Conservation (phyloP, 345 rosid genomes). For the Rhizophora apiculata region DNA sequence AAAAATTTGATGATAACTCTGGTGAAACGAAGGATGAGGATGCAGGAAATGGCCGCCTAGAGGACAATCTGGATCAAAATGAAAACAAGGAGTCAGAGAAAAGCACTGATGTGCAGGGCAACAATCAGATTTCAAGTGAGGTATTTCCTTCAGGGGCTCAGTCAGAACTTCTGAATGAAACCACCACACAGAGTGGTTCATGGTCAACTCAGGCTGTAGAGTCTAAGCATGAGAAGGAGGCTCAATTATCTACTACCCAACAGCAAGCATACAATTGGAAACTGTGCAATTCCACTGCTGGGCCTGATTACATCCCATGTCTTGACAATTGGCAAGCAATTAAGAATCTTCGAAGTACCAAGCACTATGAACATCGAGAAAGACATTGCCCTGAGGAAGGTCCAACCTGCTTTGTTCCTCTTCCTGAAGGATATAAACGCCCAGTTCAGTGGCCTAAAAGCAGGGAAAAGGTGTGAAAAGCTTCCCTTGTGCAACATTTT, state of each 20-base stretch:
- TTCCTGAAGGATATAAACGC: slow-evolving; percentile 79
- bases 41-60: slow-evolving; percentile 40
- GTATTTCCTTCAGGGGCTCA: slow-evolving; percentile 75
- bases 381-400: slow-evolving; percentile 92
- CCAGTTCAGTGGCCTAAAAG: slow-evolving; percentile 92
- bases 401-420: slow-evolving; percentile 86
- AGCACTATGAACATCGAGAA: slow-evolving; percentile 97
- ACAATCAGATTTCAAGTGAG: slow-evolving; percentile 49
- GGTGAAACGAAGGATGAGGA: slow-evolving; percentile 30
- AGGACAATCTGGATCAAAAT: slow-evolving; percentile 43
- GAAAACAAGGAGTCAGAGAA: slow-evolving; percentile 42
- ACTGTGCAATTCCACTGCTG: slow-evolving; percentile 84
- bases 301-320: slow-evolving; percentile 93
- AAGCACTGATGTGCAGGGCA: slow-evolving; percentile 39
- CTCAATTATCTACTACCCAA: slow-evolving; percentile 45
- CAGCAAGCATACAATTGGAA: slow-evolving; percentile 61
- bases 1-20: slow-evolving; percentile 29
- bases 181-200: slow-evolving; percentile 60
- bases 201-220: slow-evolving; percentile 90
- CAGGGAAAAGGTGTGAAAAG: slow-evolving; percentile 72
- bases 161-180: slow-evolving; percentile 82
- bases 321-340: slow-evolving; percentile 91
- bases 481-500: slow-evolving; percentile 3
- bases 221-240: slow-evolving; percentile 82
- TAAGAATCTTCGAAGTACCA: slow-evolving; percentile 62